Percentiles rank a stretch among this genome's conserved stretches.
phyloP scores from a whole-genome alignment of 768 basidiomycete species.

The Pleurotus ostreatus region DNA sequence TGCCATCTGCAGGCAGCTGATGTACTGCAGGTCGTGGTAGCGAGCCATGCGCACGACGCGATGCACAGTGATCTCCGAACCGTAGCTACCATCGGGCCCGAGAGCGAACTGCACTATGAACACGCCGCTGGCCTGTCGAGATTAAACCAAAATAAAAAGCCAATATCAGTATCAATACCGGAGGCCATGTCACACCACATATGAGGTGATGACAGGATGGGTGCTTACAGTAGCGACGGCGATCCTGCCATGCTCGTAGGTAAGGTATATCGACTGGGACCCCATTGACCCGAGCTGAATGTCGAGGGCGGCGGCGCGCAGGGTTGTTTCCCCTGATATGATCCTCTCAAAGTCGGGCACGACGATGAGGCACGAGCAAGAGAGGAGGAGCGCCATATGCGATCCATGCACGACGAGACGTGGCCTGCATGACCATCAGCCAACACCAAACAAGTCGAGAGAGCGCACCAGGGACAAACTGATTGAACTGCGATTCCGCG shows the following conservation, averaged over 20 bases:
- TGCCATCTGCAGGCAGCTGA: constrained; percentile 48
- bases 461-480: constrained; percentile 41
- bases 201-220: too few species aligned
- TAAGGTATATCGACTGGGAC: constrained; percentile 41
- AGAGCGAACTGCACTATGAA: constrained; percentile 4
- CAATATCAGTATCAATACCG: too few species aligned
- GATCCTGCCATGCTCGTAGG: constrained; percentile 40
- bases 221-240: constrained; percentile 47
- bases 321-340: constrained; percentile 18
- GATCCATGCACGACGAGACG: constrained; percentile 40
- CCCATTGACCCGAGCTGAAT: constrained; percentile 36
- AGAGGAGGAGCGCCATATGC: constrained; percentile 39
- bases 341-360: constrained; percentile 39
- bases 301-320: constrained; percentile 33
- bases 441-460: too few species aligned
- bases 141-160: background rate
- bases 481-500: constrained; percentile 27
- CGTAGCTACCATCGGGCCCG: background rate
- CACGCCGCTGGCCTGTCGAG: constrained; percentile 16
- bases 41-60: constrained; percentile 29
- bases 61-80: constrained; percentile 18
- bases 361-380: constrained; percentile 36
- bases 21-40: constrained; percentile 19
- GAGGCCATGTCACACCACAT: too few species aligned
- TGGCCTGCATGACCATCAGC: constrained; percentile 28